Percentiles rank a stretch among this genome's conserved stretches.
Conservation (phyloP, 2,329 filamentous ascomycete genomes). For the Calonectria pseudoreteaudii region DNA sequence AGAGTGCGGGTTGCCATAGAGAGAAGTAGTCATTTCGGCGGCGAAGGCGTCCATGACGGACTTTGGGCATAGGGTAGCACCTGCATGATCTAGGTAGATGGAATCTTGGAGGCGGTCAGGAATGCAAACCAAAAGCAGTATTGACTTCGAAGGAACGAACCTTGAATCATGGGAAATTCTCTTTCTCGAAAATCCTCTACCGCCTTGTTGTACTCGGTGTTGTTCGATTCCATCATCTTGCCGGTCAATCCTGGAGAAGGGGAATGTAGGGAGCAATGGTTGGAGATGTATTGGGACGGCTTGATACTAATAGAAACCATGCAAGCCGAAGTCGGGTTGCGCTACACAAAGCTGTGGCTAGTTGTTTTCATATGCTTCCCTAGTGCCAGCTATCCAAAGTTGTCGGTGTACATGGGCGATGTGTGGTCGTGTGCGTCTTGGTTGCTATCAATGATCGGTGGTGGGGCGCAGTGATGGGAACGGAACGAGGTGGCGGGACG, state of each 20-base stretch:
- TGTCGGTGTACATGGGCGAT: neutral
- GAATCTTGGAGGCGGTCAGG: conserved; percentile 62
- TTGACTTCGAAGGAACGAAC: conserved; percentile 51
- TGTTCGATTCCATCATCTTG: conserved; percentile 13
- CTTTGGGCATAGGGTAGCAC: conserved; percentile 86
- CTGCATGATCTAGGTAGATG: conserved; percentile 92
- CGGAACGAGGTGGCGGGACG: neutral
- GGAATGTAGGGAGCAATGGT: neutral
- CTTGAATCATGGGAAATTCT: conserved; percentile 79
- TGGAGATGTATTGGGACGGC: neutral
- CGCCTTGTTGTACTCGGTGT: conserved; percentile 65
- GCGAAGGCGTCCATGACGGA: conserved; percentile 85
- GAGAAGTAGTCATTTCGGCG: conserved; percentile 78
- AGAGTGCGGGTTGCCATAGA: conserved; percentile 95
- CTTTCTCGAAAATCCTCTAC: conserved; percentile 69
- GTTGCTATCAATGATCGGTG: conserved; percentile 19
- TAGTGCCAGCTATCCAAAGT: neutral
- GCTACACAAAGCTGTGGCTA: neutral
- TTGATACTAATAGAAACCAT: neutral
- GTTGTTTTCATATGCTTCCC: neutral
- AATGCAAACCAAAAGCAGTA: neutral
- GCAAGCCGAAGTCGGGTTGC: neutral
- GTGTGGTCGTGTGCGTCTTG: neutral
- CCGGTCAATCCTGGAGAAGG: neutral
- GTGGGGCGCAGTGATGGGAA: conserved; percentile 13